Evolutionary conservation across 345 rosid species (phyloP), one percentile per base, ranked within the genome.

Genomic region (Lumnitzera littorea): DNA sequence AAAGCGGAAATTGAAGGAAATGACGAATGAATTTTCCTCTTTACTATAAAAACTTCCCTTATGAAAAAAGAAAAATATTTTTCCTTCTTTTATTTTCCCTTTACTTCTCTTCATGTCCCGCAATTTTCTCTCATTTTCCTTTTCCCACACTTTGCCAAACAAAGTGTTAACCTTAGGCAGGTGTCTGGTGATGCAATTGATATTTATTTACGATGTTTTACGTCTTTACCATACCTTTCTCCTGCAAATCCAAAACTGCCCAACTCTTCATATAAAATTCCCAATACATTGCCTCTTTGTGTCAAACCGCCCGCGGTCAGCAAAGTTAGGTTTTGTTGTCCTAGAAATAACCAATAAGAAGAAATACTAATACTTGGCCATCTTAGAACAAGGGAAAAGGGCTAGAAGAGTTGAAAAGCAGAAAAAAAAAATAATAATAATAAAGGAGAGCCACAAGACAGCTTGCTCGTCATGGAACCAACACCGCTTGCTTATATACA

Each of bases 261-360:
- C 78, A 20, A 55, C 53, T 31, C 51, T 50, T 15, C 17, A 15
- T n/a, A 51, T 53, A 50, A 46, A 60, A 56, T 58, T 55, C 53
- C 11, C 24, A 46, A 29, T 29, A 50, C 49, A 15, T 3, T 25
- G 31, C 27, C 12, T 17, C 51, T 5, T 15, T 63, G 31, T 2
- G 31, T 27, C 31, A 27, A 27, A 27, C 31, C 43, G 72, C 69
- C 65, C 66, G 15, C 25, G 63, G 70, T 77, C 78, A 65, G 68
- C 67, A 29, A 74, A 72, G 72, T 58, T 50, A 43, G 73, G 67
- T 62, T 56, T 67, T 46, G 43, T 67, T 57, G 8, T 53, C 27
- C 24, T 53, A 58, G 20, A 36, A 62, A 25, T 70, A 58, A 47
- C 62, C 56, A 29, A 48, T n/a, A 12, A 54, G 25, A 61, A 11